phyloP scores from a whole-genome alignment of 345 rosid genomes.

The Murraya koenigii region DNA sequence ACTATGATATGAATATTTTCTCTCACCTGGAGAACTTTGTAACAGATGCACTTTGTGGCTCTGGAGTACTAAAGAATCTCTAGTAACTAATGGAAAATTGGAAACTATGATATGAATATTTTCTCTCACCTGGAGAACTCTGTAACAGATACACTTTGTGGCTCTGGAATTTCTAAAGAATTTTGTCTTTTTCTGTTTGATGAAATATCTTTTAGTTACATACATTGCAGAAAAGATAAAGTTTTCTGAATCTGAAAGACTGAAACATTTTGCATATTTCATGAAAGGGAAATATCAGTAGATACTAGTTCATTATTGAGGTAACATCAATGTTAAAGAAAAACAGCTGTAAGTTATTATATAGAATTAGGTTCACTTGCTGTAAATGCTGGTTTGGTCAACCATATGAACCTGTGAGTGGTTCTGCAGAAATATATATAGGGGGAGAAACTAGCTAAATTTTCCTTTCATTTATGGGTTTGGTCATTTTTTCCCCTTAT shows the following conservation, averaged over 20 bases:
- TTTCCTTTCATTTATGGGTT: not conserved
- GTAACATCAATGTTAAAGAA: not conserved
- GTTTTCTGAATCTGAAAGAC: not conserved
- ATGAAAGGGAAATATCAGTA: no score
- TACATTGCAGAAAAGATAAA: not conserved
- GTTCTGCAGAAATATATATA: not conserved
- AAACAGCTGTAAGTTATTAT: not conserved
- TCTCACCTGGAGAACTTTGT: not conserved
- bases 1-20: not conserved
- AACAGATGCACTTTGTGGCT: not conserved
- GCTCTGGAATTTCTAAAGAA: no score
- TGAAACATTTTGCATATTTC: not conserved
- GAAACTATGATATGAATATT: no score
- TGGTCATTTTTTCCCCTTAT: not conserved
- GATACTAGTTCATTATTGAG: not conserved
- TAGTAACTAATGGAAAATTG: no score
- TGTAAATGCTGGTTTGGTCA: not conserved
- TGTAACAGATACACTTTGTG: no score
- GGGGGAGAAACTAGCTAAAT: not conserved
- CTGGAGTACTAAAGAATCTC: no score
- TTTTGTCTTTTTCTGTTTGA: not conserved
- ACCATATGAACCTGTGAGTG: not conserved
- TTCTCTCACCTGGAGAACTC: no score
- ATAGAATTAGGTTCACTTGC: not conserved
- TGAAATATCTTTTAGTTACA: not conserved